phyloP scores from a whole-genome alignment of 164 flowering plant genomes.

The Vitis riparia region DNA sequence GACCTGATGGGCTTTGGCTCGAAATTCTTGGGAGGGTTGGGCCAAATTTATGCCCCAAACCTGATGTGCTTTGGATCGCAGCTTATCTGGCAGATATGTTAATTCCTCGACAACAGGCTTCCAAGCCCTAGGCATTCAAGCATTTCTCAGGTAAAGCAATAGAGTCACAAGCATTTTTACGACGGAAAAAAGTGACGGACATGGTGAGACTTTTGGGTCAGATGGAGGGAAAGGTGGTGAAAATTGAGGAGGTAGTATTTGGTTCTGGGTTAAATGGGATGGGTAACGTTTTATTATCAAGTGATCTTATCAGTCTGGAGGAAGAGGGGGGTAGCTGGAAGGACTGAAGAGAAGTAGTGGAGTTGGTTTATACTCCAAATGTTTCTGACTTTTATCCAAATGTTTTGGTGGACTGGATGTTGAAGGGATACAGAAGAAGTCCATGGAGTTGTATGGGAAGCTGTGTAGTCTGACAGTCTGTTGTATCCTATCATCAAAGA shows the following conservation, averaged over 20 bases:
- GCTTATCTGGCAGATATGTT: too few relatives aligned
- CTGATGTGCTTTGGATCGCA: too few relatives aligned
- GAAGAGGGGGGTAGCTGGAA: neutral
- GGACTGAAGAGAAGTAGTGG: neutral
- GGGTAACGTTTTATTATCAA: conserved; percentile 18
- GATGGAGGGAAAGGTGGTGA: conserved; percentile 20
- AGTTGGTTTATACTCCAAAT: conserved; percentile 5
- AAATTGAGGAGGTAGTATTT: conserved; percentile 21
- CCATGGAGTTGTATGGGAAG: neutral
- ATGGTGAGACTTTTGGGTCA: conserved; percentile 17
- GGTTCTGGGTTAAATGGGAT: conserved; percentile 22
- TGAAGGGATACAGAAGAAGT: conserved; percentile 10
- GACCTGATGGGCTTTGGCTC: too few relatives aligned
- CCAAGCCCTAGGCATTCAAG: too few relatives aligned
- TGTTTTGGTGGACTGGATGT: conserved; percentile 14
- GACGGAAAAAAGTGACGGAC: conserved; percentile 29
- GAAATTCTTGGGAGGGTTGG: too few relatives aligned
- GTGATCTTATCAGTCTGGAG: conserved; percentile 19
- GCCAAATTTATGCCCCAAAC: too few relatives aligned
- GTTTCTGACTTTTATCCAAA: conserved; percentile 7
- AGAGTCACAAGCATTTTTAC: conserved; percentile 23
- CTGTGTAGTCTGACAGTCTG: neutral
- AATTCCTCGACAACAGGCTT: too few relatives aligned
- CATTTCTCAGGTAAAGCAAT: conserved; percentile 26
- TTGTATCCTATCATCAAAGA: conserved; percentile 13